phyloP scores from a whole-genome alignment of 2,329 filamentous ascomycete species.

The Aspergillus neoniger region DNA sequence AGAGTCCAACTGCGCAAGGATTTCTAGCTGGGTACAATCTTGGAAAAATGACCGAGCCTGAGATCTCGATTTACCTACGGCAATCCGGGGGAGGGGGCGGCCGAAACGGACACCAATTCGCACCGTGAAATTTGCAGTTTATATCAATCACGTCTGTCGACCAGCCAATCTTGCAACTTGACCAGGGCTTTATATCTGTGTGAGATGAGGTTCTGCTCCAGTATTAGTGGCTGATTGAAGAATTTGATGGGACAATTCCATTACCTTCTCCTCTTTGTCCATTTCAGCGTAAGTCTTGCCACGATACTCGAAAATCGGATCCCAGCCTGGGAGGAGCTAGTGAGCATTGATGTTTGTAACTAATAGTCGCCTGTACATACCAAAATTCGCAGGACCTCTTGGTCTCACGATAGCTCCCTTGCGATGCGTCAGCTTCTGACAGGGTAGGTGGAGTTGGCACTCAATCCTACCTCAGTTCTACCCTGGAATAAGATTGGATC shows the following conservation, averaged over 20 bases:
- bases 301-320: conserved; percentile 91
- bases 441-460: background rate
- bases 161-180: conserved; percentile 82
- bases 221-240: conserved; percentile 20
- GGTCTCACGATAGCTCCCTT: conserved; percentile 80
- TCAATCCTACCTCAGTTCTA: conserved; percentile 67
- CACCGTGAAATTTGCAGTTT: background rate
- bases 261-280: conserved; percentile 85
- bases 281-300: conserved; percentile 95
- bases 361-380: conserved; percentile 52
- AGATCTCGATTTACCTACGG: conserved; percentile 11
- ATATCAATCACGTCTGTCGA: conserved; percentile 38
- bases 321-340: conserved; percentile 69
- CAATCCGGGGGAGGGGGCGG: background rate
- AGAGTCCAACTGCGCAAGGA: conserved; percentile 81
- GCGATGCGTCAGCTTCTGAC: conserved; percentile 9
- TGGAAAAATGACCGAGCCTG: conserved; percentile 66
- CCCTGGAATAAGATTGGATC: conserved; percentile 90
- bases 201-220: conserved; percentile 74
- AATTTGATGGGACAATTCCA: background rate
- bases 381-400: conserved; percentile 78
- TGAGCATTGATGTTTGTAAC: background rate
- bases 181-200: conserved; percentile 85
- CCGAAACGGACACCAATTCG: background rate
- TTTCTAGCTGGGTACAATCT: conserved; percentile 76